A percentile compares a stretch with the other conserved stretches of the same genome.
Conservation (phyloP, 2,329 filamentous ascomycete genomes). For the Fusarium sp. region DNA sequence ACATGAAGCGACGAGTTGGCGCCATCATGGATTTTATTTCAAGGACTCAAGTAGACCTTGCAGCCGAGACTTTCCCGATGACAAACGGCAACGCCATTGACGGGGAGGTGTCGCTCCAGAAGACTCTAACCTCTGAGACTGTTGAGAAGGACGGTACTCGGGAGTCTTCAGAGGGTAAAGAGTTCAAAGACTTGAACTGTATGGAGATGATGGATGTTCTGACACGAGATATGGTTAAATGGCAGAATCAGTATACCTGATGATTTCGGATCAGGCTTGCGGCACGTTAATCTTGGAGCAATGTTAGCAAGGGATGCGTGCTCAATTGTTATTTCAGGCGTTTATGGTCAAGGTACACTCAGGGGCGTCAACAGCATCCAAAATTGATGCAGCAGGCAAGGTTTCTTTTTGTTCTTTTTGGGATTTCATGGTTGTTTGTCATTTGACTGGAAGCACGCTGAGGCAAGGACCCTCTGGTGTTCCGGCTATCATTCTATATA, state of each 20-base stretch:
- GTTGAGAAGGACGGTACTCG: slow-evolving; percentile 45
- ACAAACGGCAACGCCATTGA: slow-evolving; percentile 55
- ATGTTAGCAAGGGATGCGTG: background rate
- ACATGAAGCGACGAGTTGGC: slow-evolving; percentile 86
- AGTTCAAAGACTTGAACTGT: slow-evolving; percentile 81
- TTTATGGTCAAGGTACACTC: slow-evolving; percentile 43
- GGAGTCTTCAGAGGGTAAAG: slow-evolving; percentile 53
- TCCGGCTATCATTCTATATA: slow-evolving; percentile 32
- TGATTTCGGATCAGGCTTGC: slow-evolving; percentile 3
- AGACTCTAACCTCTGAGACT: slow-evolving; percentile 49
- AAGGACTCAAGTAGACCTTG: slow-evolving; percentile 88
- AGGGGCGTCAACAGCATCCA: slow-evolving; percentile 43
- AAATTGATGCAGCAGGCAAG: slow-evolving; percentile 33
- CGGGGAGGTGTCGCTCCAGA: slow-evolving; percentile 57
- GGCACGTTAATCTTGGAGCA: background rate
- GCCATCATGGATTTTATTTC: slow-evolving; percentile 92
- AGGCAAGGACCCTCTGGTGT: slow-evolving; percentile 21
- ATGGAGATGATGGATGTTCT: slow-evolving; percentile 92
- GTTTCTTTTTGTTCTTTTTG: slow-evolving; percentile 25
- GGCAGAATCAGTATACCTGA: slow-evolving; percentile 78
- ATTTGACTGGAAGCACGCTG: slow-evolving; percentile 19
- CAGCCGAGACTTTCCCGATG: slow-evolving; percentile 68
- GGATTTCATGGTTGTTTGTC: slow-evolving; percentile 21
- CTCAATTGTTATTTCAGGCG: slow-evolving; percentile 32
- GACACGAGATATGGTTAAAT: slow-evolving; percentile 83